phyloP scores from a whole-genome alignment of 2,329 filamentous ascomycete genomes.

The Fusarium aywerte region DNA sequence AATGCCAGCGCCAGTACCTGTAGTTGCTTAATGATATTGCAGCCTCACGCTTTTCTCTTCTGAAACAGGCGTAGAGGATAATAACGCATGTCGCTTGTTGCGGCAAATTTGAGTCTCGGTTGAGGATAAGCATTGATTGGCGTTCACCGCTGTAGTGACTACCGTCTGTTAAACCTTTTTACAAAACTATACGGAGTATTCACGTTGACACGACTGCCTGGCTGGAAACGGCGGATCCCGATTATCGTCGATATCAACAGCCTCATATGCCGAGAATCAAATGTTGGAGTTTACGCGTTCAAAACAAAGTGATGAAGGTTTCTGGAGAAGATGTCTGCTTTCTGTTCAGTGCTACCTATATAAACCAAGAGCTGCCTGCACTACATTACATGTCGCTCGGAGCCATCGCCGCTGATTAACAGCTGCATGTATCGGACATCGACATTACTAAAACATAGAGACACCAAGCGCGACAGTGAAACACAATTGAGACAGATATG shows the following conservation, averaged over 20 bases:
- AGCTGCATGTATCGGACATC: fast-evolving
- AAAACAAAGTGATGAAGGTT: neutral
- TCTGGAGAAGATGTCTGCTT: neutral
- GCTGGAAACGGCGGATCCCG: too few species aligned
- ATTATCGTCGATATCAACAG: too few species aligned
- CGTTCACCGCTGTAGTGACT: fast-evolving
- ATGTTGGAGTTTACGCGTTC: neutral
- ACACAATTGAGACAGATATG: fast-evolving
- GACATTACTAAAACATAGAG: neutral
- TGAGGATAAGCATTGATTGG: fast-evolving
- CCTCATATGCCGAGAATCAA: fast-evolving
- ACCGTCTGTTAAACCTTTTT: neutral
- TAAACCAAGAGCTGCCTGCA: fast-evolving
- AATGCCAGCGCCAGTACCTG: too few species aligned
- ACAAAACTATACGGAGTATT: neutral
- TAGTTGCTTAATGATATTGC: too few species aligned
- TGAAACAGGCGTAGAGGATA: too few species aligned
- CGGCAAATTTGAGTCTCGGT: too few species aligned
- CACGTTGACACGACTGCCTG: neutral
- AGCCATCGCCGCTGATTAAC: fast-evolving
- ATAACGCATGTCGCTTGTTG: too few species aligned
- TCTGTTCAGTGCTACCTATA: neutral
- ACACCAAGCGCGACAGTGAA: neutral
- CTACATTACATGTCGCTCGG: fast-evolving
- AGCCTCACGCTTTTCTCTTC: too few species aligned